Evolutionary conservation across 192 early-diverging fungal genomes (phyloP).

Genomic region (Coemansia sp.): DNA sequence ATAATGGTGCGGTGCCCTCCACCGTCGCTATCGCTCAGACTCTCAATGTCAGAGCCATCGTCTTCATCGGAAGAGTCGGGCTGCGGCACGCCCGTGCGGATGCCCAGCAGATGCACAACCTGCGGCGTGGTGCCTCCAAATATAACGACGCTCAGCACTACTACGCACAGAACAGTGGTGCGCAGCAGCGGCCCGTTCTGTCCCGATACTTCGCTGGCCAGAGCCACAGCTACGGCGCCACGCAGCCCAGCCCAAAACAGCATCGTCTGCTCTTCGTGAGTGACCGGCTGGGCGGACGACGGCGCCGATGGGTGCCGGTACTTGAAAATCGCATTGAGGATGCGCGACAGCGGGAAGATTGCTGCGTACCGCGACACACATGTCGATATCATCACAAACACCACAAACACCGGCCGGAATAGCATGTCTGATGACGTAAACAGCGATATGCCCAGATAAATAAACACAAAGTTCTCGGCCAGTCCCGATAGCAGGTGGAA

Average conservation of each 20-base stretch:
- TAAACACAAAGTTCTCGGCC: constrained; percentile 96
- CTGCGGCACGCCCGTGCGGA: constrained; percentile 69
- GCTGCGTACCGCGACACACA: constrained; percentile 84
- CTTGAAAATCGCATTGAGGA: constrained; percentile 77
- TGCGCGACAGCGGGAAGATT: constrained; percentile 76
- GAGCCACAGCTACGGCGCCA: constrained; percentile 95
- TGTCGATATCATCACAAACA: constrained; percentile 76
- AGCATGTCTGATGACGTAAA: constrained; percentile 77
- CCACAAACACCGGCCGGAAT: constrained; percentile 74
- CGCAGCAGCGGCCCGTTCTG: constrained; percentile 70
- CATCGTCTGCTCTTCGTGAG: constrained; percentile 77
- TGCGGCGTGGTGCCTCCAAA: constrained; percentile 89
- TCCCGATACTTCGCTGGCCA: constrained; percentile 78
- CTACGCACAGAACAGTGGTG: constrained; percentile 89
- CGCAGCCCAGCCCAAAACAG: constrained; percentile 94
- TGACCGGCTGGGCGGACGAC: constrained; percentile 50
- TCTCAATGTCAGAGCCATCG: constrained; percentile 10
- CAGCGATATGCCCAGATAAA: constrained; percentile 91
- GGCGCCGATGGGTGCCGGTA: constrained; percentile 56
- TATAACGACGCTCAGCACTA: constrained; percentile 84
- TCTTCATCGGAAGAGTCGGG: constrained; percentile 54
- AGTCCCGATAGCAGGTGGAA: constrained; percentile 91
- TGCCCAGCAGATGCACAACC: constrained; percentile 74
- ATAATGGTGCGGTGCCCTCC: constrained; percentile 16
- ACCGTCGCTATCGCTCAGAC: constrained; percentile 3